These are phyloP conservation scores for Peltaster fructicola DNA, from an alignment of 2,329 filamentous ascomycete genomes.

Conservation along the genomic window DNA sequence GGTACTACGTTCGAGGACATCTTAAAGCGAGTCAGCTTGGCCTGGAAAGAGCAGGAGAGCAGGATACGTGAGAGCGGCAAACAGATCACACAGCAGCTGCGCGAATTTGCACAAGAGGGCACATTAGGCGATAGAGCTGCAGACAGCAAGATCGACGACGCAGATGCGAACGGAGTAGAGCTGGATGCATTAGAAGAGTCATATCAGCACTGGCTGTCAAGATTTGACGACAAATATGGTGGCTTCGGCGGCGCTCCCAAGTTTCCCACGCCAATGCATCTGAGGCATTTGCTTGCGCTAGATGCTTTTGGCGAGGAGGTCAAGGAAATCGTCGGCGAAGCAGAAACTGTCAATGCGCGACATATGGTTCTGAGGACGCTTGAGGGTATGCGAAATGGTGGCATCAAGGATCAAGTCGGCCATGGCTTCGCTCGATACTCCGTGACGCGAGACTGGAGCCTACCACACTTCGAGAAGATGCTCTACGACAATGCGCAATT, in stretches of 20 bases:
- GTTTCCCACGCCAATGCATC: slow-evolving; percentile 73
- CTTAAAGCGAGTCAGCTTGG: slow-evolving; percentile 52
- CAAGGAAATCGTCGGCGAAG: slow-evolving; percentile 68
- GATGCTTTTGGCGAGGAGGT: slow-evolving; percentile 54
- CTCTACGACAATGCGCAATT: slow-evolving; percentile 83
- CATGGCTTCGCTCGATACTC: slow-evolving; percentile 73
- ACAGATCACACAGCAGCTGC: slow-evolving; percentile 63
- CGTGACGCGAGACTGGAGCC: slow-evolving; percentile 76
- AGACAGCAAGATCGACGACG: slow-evolving; percentile 12
- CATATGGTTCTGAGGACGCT: slow-evolving; percentile 70
- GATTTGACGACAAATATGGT: slow-evolving; percentile 62
- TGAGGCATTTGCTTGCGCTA: slow-evolving; percentile 65
- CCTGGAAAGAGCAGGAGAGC: slow-evolving; percentile 73
- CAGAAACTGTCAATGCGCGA: slow-evolving; percentile 55
- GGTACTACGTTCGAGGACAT: slow-evolving; percentile 71
- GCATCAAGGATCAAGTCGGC: slow-evolving; percentile 58
- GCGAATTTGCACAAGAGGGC: slow-evolving; percentile 78
- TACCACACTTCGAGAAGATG: slow-evolving; percentile 97
- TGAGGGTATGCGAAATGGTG: slow-evolving; percentile 55
- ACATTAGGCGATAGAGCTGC: slow-evolving; percentile 32
- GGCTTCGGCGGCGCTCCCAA: slow-evolving; percentile 68
- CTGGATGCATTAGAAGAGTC: slow-evolving; percentile 85
- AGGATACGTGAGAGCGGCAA: slow-evolving; percentile 68
- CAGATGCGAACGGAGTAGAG: slow-evolving; percentile 53
- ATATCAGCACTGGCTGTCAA: slow-evolving; percentile 58